Evolutionary conservation across 208 protist species (phyloP).

Genomic region (Crithidia expoeki): DNA sequence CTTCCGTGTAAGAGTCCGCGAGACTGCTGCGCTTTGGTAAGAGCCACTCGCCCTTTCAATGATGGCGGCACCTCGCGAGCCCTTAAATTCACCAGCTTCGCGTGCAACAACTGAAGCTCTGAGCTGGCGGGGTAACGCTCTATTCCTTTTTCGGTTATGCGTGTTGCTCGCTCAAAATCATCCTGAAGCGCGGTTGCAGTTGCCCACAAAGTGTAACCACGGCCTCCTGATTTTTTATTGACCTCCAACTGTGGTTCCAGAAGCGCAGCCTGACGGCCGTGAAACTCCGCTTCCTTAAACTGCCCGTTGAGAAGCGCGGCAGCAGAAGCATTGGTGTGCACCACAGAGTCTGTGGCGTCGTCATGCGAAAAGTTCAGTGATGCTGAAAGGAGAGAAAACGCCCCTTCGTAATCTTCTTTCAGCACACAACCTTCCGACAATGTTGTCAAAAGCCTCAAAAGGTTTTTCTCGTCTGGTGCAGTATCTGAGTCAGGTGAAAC

Average conservation of each 20-base stretch:
- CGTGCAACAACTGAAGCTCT: constrained; percentile 31
- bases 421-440: constrained; percentile 72
- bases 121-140: constrained; percentile 39
- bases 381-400: constrained; percentile 48
- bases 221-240: constrained; percentile 20
- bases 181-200: constrained; percentile 83
- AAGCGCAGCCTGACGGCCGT: constrained; percentile 74
- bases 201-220: constrained; percentile 77
- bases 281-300: constrained; percentile 82
- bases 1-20: constrained; percentile 55
- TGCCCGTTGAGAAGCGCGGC: constrained; percentile 58
- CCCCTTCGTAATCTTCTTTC: constrained; percentile 54
- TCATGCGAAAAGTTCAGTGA: constrained; percentile 82
- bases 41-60: constrained; percentile 30
- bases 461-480: constrained; percentile 67
- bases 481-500: constrained; percentile 55
- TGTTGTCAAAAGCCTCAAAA: constrained; percentile 80
- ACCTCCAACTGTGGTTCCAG: constrained; percentile 31
- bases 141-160: constrained; percentile 75
- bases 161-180: constrained; percentile 62
- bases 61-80: not conserved
- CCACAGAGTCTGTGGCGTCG: constrained; percentile 41
- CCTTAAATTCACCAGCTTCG: constrained; percentile 14
- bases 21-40: constrained; percentile 56
- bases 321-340: constrained; percentile 73